Conservation (phyloP, 139 green algal genomes). For the Parachlorella kessleri region DNA sequence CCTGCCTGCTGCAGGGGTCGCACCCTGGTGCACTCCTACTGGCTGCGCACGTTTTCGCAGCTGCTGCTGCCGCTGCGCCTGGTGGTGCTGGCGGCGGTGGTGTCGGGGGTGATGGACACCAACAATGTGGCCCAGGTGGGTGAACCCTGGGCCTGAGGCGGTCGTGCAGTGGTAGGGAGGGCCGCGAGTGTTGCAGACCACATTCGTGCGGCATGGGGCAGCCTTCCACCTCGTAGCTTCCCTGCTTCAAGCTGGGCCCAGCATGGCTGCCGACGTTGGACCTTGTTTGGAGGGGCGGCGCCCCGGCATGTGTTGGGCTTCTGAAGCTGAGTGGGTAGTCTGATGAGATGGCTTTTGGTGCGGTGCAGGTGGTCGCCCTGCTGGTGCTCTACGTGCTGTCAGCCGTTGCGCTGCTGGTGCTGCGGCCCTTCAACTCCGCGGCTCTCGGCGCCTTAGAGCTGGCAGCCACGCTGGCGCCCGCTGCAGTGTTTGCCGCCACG, state of each 20-base stretch:
- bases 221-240: no score
- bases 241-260: no score
- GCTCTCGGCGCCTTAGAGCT: slow-evolving; percentile 23
- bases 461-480: neutral
- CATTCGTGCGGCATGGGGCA: no score
- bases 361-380: neutral
- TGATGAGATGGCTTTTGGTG: no score
- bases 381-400: slow-evolving; percentile 17
- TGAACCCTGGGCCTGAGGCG: no score
- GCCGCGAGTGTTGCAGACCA: no score
- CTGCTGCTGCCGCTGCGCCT: neutral
- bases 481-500: neutral
- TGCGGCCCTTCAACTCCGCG: slow-evolving; percentile 23
- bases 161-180: no score
- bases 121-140: neutral
- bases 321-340: no score
- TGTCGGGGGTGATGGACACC: neutral
- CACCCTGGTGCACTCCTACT: slow-evolving; percentile 10
- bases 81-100: slow-evolving; percentile 1
- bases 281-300: no score
- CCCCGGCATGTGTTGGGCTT: no score
- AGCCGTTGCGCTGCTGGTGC: neutral
- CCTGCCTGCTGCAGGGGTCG: no score
- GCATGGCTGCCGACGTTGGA: no score
- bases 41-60: slow-evolving; percentile 8